These are phyloP conservation scores for Salix purpurea DNA, from an alignment of 345 rosid species.

Conservation along the genomic window DNA sequence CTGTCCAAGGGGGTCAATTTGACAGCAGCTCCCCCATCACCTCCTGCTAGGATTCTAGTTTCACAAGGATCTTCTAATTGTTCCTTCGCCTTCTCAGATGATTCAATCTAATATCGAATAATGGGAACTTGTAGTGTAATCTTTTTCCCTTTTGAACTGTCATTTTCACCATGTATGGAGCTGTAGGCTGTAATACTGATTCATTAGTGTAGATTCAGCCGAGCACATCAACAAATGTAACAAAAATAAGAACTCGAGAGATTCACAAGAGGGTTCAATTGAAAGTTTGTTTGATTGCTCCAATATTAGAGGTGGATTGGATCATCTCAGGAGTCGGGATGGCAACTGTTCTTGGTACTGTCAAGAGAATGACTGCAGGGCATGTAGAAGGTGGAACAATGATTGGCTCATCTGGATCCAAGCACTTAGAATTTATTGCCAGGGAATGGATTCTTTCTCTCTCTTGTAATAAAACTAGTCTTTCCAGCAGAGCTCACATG, in stretches of 20 bases:
- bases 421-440: constrained; percentile 28
- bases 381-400: constrained; percentile 31
- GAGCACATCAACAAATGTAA: constrained; percentile 12
- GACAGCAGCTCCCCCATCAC: constrained; percentile 31
- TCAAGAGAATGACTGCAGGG: constrained; percentile 21
- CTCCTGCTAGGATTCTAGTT: constrained; percentile 36
- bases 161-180: constrained; percentile 3
- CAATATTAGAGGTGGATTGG: not conserved
- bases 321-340: constrained; percentile 3
- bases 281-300: constrained; percentile 1
- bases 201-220: constrained; percentile 1
- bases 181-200: constrained; percentile 26
- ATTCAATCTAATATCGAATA: constrained; percentile 34
- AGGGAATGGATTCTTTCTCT: constrained; percentile 30
- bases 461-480: not conserved
- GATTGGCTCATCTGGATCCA: constrained; percentile 27
- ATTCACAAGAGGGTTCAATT: not conserved
- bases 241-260: not conserved
- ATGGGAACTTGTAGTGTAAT: not conserved
- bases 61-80: constrained; percentile 72
- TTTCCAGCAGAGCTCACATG: constrained; percentile 51
- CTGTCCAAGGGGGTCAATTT: constrained; percentile 32
- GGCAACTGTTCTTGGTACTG: constrained; percentile 8
- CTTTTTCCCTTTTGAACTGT: not conserved
- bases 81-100: constrained; percentile 73